Conservation (phyloP, 1,284 basidiomycete genomes). For the Grifola frondosa region DNA sequence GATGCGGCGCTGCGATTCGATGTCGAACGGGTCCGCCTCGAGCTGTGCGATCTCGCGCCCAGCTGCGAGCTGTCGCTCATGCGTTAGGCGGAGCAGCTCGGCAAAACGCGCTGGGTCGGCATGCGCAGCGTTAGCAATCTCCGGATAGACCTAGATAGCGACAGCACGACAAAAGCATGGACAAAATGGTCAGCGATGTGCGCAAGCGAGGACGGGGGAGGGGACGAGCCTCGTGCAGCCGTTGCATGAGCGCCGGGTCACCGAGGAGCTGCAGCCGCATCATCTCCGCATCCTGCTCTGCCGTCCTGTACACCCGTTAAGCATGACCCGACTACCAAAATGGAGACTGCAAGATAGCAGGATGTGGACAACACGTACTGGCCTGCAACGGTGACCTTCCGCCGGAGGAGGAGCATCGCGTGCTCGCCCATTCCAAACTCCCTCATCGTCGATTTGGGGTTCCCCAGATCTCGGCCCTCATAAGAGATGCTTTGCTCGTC, state of each 20-base stretch:
- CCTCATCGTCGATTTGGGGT: constrained; percentile 65
- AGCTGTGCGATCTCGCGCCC: constrained; percentile 68
- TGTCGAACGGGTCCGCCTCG: constrained; percentile 85
- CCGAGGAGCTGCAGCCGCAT: constrained; percentile 87
- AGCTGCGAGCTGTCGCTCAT: constrained; percentile 52
- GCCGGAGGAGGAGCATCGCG: constrained; percentile 66
- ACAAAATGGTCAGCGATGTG: too few relatives aligned
- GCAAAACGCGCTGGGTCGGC: constrained; percentile 73
- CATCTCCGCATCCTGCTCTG: constrained; percentile 84
- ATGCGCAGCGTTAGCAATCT: constrained; percentile 73
- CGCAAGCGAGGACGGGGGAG: constrained; percentile 1
- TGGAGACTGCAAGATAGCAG: too few relatives aligned
- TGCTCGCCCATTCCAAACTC: constrained; percentile 60
- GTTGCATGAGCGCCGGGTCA: constrained; percentile 76
- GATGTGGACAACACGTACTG: constrained; percentile 44
- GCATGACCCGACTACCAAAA: neutral
- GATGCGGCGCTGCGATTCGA: constrained; percentile 90
- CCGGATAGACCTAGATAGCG: constrained; percentile 64
- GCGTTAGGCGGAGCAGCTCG: constrained; percentile 66
- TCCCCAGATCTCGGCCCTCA: constrained; percentile 61
- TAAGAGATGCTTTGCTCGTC: constrained; percentile 71
- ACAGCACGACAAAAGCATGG: too few relatives aligned
- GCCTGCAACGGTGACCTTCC: constrained; percentile 60
- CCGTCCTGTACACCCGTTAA: constrained; percentile 39
- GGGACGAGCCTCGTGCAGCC: constrained; percentile 64